These are phyloP conservation scores for Colletotrichum tamarilloi DNA, from an alignment of 2,329 filamentous ascomycete species.

Conservation along the genomic window DNA sequence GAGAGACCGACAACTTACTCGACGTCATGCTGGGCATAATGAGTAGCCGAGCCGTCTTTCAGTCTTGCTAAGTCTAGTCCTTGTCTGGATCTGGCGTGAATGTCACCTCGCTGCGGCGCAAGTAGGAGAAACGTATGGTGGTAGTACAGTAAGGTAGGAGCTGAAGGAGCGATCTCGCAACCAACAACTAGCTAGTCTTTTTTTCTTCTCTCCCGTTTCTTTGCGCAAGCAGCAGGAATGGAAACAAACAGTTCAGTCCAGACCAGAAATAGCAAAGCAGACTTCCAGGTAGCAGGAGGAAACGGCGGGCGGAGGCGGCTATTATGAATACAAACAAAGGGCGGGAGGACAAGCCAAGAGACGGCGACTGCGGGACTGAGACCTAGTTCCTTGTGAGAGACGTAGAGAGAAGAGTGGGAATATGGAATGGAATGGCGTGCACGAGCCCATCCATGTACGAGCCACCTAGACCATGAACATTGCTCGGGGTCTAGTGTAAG, in stretches of 20 bases:
- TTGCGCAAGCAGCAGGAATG: slow-evolving; percentile 10
- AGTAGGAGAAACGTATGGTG: slow-evolving; percentile 1
- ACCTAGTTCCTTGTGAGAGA: slow-evolving; percentile 13
- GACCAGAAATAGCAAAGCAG: slow-evolving; percentile 29
- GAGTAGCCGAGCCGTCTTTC: slow-evolving; percentile 24
- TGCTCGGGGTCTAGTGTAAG: slow-evolving; percentile 16
- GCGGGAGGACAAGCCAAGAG: not conserved
- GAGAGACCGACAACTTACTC: slow-evolving; percentile 52
- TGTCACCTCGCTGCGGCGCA: slow-evolving; percentile 18
- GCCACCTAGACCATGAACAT: slow-evolving; percentile 22
- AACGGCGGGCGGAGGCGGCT: slow-evolving; percentile 29
- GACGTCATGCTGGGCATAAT: slow-evolving; percentile 55
- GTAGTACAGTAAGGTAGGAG: not conserved
- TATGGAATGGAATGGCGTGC: slow-evolving; percentile 24
- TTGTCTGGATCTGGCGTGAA: slow-evolving; percentile 25
- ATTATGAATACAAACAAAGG: slow-evolving; percentile 34
- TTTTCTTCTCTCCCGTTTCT: not conserved
- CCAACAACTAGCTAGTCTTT: not conserved
- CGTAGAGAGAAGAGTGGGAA: slow-evolving; percentile 17
- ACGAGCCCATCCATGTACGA: slow-evolving; percentile 26
- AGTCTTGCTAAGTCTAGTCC: slow-evolving; percentile 27
- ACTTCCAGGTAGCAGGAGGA: slow-evolving; percentile 16
- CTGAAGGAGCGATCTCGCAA: slow-evolving; percentile 2
- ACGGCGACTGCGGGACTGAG: slow-evolving; percentile 31
- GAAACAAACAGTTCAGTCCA: slow-evolving; percentile 23